Percentiles rank a stretch among this genome's conserved stretches.
phyloP scores from a whole-genome alignment of 345 rosid genomes.

The Physaria fendleri region DNA sequence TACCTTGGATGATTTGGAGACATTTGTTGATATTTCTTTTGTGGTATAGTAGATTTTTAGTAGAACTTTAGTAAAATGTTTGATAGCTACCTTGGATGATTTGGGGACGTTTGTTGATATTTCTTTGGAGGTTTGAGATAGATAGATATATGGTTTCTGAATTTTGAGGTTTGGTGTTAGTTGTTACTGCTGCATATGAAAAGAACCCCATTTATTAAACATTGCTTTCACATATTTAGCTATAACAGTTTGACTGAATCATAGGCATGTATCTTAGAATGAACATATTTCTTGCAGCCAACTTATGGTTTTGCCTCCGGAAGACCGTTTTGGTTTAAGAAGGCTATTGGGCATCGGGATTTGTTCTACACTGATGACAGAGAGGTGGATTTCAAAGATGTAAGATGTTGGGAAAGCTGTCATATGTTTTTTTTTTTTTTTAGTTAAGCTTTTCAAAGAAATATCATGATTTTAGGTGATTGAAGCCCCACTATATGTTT shows the following conservation, averaged over 20 bases:
- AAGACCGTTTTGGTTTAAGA: conserved; percentile 72
- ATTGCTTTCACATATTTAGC: neutral
- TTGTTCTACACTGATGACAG: conserved; percentile 88
- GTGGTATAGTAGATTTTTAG: too few relatives aligned
- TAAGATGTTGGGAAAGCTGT: conserved; percentile 34
- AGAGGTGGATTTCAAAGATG: conserved; percentile 92
- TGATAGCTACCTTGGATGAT: conserved; percentile 6
- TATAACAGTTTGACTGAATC: neutral
- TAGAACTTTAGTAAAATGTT: neutral
- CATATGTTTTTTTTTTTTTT: too few relatives aligned
- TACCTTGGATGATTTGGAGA: too few relatives aligned
- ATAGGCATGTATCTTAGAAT: conserved; percentile 10
- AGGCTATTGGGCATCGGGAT: conserved; percentile 84
- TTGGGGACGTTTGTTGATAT: neutral
- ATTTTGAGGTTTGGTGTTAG: conserved; percentile 2
- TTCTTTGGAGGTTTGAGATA: too few relatives aligned
- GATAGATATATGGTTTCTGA: conserved; percentile 4
- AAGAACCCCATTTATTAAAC: neutral
- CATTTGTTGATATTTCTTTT: too few relatives aligned
- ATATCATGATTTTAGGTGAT: too few relatives aligned
- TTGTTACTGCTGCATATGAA: neutral
- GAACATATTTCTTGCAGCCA: conserved; percentile 48
- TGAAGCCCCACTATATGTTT: too few relatives aligned
- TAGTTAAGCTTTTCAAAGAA: too few relatives aligned
- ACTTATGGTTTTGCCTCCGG: conserved; percentile 78